Conservation (phyloP, 192 early-diverging fungal species). For the Anaeromyces robustus region DNA sequence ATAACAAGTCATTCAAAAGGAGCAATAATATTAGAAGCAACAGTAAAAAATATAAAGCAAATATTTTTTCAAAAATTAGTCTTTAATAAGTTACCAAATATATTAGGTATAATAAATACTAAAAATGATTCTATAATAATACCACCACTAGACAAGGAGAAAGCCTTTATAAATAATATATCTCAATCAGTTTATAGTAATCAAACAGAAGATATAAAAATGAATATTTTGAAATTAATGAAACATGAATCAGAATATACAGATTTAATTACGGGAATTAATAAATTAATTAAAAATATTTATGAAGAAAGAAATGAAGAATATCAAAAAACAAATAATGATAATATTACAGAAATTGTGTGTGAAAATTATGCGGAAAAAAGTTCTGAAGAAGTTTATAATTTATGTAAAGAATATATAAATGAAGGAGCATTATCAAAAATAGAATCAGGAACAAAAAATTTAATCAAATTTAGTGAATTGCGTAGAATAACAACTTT, state of each 20-base stretch:
- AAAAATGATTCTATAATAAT: not conserved
- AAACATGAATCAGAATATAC: not conserved
- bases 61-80: not conserved
- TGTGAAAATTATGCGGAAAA: not conserved
- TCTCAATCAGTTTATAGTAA: not conserved
- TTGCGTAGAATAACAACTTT: conserved; percentile 32
- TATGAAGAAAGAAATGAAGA: not conserved
- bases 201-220: not conserved
- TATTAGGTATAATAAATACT: not conserved
- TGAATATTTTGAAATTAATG: not conserved
- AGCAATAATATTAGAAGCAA: not conserved
- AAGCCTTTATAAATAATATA: not conserved
- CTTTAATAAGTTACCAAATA: not conserved
- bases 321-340: not conserved
- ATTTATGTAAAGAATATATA: not conserved
- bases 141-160: not conserved
- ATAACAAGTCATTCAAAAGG: not conserved
- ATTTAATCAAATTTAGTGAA: conserved; percentile 21
- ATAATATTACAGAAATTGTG: not conserved
- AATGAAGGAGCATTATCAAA: not conserved
- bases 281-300: not conserved
- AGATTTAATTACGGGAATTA: not conserved
- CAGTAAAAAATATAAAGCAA: not conserved
- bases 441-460: conserved; percentile 15
- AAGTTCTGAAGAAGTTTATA: not conserved